Evolutionary conservation across 1,284 basidiomycete species (phyloP), one percentile per base, ranked within the genome.

Genomic region (Fomitopsis palustris): DNA sequence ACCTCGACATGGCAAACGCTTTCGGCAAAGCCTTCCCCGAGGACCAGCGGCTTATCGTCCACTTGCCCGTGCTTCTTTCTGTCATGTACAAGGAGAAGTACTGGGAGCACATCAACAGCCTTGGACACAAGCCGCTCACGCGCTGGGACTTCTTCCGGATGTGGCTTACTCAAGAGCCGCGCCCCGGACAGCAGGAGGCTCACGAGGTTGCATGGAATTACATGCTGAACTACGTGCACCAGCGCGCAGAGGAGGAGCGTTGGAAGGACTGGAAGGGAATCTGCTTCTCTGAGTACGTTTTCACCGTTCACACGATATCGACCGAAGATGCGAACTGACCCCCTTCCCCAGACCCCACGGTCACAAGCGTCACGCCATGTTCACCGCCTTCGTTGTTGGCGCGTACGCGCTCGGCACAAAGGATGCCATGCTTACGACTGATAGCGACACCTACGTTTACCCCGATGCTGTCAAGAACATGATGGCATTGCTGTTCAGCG

Each of bases 301-400:
- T 45, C 19, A 16, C n/a, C 21, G 12, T 8, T 56, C 16, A 2
- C n/a, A 17, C 14, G 19, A 7, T 3, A 2, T 10, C 31, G 43
- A 29, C 21, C 29, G 14, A 4, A 31, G 21, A 25, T 19, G n/a
- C 52, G 55, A 14, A 41, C 43, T 16, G 12, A n/a, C 17, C n/a
- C 17, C 23, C 12, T 7, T 17, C 7, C 7, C 16, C 19, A 64
- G 63, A 41, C 66, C 65, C 9, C 66, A 67, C 61, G 62, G 65
- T 17, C 62, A 66, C 56, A 66, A 67, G 57, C 65, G 65, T 6
- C 62, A 64, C 54, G 66, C 66, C 10, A 67, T 67, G 66, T 67
- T 67, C 58, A 67, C 66, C 6, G 59, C 62, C 3, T 67, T 67
- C 59, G 33, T 64, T 17, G 62, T 67, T 29, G 65, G 60, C 37